Percentiles rank a stretch among this genome's conserved stretches.
These are phyloP conservation scores for Tephrocybe sp. DNA, from an alignment of 768 basidiomycete species.

Conservation along the genomic window DNA sequence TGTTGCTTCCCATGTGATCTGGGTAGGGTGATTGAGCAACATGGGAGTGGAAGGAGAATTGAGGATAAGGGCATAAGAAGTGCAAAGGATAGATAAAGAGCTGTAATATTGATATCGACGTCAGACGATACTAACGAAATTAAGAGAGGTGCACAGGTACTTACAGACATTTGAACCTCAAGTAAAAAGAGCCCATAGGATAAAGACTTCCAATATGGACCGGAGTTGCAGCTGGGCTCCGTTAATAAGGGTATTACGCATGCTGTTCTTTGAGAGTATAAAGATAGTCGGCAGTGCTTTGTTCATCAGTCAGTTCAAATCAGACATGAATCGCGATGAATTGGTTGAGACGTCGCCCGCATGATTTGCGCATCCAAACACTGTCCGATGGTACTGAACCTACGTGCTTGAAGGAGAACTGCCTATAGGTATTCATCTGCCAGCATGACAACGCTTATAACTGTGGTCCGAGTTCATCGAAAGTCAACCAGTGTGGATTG, in stretches of 20 bases:
- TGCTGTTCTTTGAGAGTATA: background rate
- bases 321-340: background rate
- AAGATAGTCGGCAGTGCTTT: background rate
- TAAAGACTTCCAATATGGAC: background rate
- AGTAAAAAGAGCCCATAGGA: constrained; percentile 4
- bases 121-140: background rate
- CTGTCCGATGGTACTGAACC: background rate
- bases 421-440: no score
- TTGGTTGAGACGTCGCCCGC: background rate
- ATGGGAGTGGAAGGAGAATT: background rate
- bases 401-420: no score
- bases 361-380: background rate
- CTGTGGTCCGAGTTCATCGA: no score
- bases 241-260: background rate
- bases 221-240: background rate
- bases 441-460: no score
- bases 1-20: constrained; percentile 2
- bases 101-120: background rate
- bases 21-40: background rate
- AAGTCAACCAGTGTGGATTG: no score
- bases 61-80: constrained; percentile 1
- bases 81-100: constrained; percentile 1
- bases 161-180: background rate
- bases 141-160: background rate
- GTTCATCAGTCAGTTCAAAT: constrained; percentile 5